Base-by-base conservation (phyloP, 2,329 filamentous ascomycete species). In the Talaromyces amestolkiae region DNA sequence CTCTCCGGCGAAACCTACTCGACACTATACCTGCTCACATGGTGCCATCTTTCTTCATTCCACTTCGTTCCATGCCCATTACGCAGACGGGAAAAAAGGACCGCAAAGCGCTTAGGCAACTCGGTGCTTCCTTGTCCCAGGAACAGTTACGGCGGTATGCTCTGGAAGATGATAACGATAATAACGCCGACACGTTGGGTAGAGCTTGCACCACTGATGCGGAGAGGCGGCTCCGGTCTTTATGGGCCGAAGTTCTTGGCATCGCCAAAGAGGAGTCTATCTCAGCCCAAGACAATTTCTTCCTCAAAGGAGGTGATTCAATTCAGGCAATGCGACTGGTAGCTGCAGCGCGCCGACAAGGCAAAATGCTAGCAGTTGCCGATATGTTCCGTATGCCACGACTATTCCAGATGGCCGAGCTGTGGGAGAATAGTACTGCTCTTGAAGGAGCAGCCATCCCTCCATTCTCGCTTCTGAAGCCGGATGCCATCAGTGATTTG, bases 1-100 rank as follows among this genome's bases (percentile, higher is more conserved):
- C 22, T 19, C n/a, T 51, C 15, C 41, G n/a, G 24, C 22, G 33
- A 17, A 19, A 51, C 13, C 27, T 61, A 33, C 59, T 24, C 10
- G 59, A 51, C 11, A 24, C 9, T 15, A 17, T 61, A 51, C 59
- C 59, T 19, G 10, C 17, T 17, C 33, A 61, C 10, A 61, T 61
- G 59, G 35, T 51, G 19, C 59, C 59, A n/a, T 31, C 39, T 11
- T 17, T 61, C 31, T 61, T 27, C 27, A 33, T 61, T 61, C 41
- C 41, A 22, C 19, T 61, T 35, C 33, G 33, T 35, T 35, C n/a
- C 11, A 41, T 60, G 35, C 58, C 58, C 9, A 10, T 41, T 10
- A 60, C 58, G 15, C 35, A n/a, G 13, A 39, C 58, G 17, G 35
- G 19, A 24, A 60, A 60, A 13, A 22, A 22, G 17, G 27, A 60